Evolutionary conservation across 305 asterid genomes (phyloP), one percentile per base, ranked within the genome.

Genomic region (Fraxinus greggii): DNA sequence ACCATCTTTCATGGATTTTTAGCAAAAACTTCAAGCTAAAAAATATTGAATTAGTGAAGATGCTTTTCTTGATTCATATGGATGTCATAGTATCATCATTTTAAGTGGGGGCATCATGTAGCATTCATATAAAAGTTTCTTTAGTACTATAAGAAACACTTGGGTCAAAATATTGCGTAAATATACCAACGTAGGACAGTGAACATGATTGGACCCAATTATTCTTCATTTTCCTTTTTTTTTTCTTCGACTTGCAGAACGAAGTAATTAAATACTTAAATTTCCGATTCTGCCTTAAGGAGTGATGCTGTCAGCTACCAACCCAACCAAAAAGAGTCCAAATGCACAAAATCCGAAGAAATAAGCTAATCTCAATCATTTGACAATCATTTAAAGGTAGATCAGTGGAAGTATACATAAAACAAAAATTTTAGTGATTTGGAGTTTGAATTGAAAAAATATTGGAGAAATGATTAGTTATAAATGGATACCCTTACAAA

Each of bases 131-230:
- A 26, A 67, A 26, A 67, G 75, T 67, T 28, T 67, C 73, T 28
- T 26, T 67, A 67, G 75, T 12, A 67, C 75, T 67, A 32, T 67
- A 67, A 67, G 74, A 67, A 67, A 67, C 36, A 65, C 73, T 65
- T 65, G 3, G 17, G 33, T 65, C 73, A 65, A 65, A 65, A 65
- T 65, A 65, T 65, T 15, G 4, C n/a, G 36, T 12, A 65, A 65
- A 29, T 28, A 65, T 3, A 65, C 32, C 36, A 4, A 67, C 1
- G 26, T 23, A 7, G 70, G 12, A 23, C 70, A 23, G 31, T 61
- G 70, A 61, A 23, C 31, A 61, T 61, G 70, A 23, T 23, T 61
- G 70, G 36, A 24, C 36, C 36, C n/a, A 26, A 28, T 24, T 5
- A 67, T 67, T 12, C 35, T 65, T 65, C 35, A 26, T 67, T 26